phyloP scores from a whole-genome alignment of 257 asterid genomes.

The Coffea eugenioides region DNA sequence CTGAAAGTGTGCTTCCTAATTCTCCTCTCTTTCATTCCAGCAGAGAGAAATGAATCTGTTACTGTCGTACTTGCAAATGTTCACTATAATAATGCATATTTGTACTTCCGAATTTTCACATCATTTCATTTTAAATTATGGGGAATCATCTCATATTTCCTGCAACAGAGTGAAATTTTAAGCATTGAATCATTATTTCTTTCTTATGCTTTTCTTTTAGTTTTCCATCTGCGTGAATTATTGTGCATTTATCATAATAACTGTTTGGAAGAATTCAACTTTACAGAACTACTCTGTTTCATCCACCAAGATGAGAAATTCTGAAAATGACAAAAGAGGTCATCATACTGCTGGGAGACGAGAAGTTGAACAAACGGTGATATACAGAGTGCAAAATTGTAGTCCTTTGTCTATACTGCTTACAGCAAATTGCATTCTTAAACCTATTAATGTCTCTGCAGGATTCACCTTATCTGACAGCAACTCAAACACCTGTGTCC shows the following conservation, averaged over 20 bases:
- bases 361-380: conserved; percentile 63
- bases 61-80: not conserved
- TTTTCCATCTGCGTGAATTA: not conserved
- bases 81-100: not conserved
- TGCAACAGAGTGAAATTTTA: not conserved
- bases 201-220: not conserved
- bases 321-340: conserved; percentile 44
- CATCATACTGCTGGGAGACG: conserved; percentile 44
- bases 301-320: conserved; percentile 53
- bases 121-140: not conserved
- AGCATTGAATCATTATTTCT: not conserved
- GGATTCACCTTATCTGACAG: conserved; percentile 57
- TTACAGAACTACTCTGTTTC: conserved; percentile 59
- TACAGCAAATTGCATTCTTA: conserved; percentile 3
- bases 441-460: conserved; percentile 22
- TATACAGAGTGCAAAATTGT: conserved; percentile 15
- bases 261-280: not conserved
- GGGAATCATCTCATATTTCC: not conserved
- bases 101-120: not conserved
- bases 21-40: not conserved
- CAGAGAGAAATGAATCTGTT: not conserved
- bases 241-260: not conserved
- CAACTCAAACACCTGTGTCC: conserved; percentile 70
- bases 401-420: conserved; percentile 10
- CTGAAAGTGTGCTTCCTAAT: not conserved